Conservation (phyloP, 768 basidiomycete genomes). For the Tephrocybe sp. region DNA sequence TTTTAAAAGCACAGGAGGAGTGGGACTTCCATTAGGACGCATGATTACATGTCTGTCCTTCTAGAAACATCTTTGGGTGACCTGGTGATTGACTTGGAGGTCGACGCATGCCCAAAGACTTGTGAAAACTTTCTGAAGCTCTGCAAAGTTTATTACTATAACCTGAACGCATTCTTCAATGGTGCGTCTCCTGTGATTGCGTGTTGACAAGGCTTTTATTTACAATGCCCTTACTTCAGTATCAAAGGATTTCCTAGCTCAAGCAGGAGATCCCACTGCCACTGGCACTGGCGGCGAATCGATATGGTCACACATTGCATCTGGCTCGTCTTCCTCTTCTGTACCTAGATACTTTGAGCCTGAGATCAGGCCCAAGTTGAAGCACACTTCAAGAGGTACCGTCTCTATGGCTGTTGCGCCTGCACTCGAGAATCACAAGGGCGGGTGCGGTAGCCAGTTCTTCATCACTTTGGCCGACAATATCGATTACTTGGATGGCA, state of each 20-base stretch:
- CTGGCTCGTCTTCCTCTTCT: conserved; percentile 33
- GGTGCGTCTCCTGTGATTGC: conserved; percentile 51
- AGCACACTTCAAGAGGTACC: conserved; percentile 83
- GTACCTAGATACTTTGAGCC: conserved; percentile 86
- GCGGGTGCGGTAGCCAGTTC: conserved; percentile 92
- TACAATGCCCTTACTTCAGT: conserved; percentile 47
- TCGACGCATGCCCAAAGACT: conserved; percentile 85
- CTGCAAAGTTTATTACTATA: conserved; percentile 97
- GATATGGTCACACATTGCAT: conserved; percentile 74
- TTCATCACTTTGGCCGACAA: conserved; percentile 91
- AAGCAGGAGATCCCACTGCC: conserved; percentile 94
- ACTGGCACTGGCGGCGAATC: conserved; percentile 94
- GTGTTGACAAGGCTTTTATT: not conserved
- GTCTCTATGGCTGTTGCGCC: conserved; percentile 98
- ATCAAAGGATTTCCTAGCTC: conserved; percentile 96
- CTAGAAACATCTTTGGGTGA: conserved; percentile 97
- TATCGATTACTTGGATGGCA: conserved; percentile 93
- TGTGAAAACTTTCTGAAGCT: conserved; percentile 97
- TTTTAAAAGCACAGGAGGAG: not conserved
- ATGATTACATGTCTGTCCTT: conserved; percentile 79
- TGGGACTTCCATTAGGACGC: not conserved
- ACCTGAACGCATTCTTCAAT: conserved; percentile 97
- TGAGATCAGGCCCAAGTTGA: conserved; percentile 76
- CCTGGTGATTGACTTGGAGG: conserved; percentile 93
- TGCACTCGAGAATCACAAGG: conserved; percentile 56